Evolutionary conservation across 106 monocot genomes (phyloP).

Genomic region (Narthecium ossifragum): DNA sequence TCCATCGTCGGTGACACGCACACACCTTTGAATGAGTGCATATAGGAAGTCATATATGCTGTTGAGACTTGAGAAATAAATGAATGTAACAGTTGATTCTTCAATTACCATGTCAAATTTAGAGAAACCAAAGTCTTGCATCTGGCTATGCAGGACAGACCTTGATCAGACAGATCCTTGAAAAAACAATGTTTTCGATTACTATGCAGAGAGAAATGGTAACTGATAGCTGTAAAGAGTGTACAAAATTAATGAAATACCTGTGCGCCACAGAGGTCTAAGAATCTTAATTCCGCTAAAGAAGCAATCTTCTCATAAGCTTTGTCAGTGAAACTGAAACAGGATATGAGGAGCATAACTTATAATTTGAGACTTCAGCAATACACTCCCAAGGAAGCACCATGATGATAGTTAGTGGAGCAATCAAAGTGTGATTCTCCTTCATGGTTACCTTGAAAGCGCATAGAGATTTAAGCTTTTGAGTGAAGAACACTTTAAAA

Average conservation of each 20-base stretch:
- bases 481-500: conserved; percentile 54
- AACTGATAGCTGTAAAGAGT: no score
- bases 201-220: no score
- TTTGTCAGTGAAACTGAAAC: conserved; percentile 66
- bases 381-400: no score
- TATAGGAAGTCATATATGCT: no score
- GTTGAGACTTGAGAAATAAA: no score
- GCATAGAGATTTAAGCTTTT: conserved; percentile 87
- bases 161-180: conserved; percentile 81
- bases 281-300: conserved; percentile 49
- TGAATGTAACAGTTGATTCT: background rate
- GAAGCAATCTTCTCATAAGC: conserved; percentile 57
- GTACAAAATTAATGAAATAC: no score
- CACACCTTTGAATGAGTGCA: conserved; percentile 66
- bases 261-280: conserved; percentile 95
- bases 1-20: conserved; percentile 64
- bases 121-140: conserved; percentile 62
- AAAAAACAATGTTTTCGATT: no score
- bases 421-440: background rate
- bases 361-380: background rate
- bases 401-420: no score
- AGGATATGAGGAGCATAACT: background rate
- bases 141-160: conserved; percentile 55
- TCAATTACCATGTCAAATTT: conserved; percentile 84
- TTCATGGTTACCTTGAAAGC: conserved; percentile 56